Percentiles rank a stretch among this genome's conserved stretches.
Evolutionary conservation across 148 eudicot genomes (phyloP).

Genomic region (Fagopyrum esculentum): DNA sequence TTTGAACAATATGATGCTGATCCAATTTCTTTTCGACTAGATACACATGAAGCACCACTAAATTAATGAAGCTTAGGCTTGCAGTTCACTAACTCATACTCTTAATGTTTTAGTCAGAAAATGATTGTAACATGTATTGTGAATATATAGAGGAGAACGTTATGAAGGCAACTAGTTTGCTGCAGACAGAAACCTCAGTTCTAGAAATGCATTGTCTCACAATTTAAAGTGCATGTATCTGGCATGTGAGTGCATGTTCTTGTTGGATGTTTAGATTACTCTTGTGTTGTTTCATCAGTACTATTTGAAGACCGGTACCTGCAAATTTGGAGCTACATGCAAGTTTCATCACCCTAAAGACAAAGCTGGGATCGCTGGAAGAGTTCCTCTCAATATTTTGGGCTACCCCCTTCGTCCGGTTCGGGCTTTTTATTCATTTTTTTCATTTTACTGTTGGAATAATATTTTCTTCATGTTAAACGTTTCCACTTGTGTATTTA

Average conservation of each 20-base stretch:
- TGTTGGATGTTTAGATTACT: neutral
- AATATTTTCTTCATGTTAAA: neutral
- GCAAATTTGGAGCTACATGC: conserved; percentile 96
- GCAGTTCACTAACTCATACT: neutral
- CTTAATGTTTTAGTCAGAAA: neutral
- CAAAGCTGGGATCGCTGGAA: conserved; percentile 87
- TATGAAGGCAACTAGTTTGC: neutral
- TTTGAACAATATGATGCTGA: neutral
- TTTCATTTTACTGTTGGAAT: neutral
- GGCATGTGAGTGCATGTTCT: neutral
- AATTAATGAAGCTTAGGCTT: neutral
- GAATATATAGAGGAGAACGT: neutral
- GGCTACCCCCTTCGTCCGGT: conserved; percentile 99
- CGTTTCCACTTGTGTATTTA: neutral
- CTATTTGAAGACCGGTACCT: conserved; percentile 86
- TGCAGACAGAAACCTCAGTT: neutral
- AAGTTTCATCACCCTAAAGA: conserved; percentile 96
- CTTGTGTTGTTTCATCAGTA: conserved; percentile 38
- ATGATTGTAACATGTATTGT: neutral
- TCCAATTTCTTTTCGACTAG: neutral
- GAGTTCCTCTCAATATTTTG: conserved; percentile 67
- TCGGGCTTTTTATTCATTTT: neutral
- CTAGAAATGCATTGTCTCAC: neutral
- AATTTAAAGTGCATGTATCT: neutral
- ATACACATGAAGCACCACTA: neutral